Evolutionary conservation across 2,329 filamentous ascomycete genomes (phyloP).

Genomic region (Aspergillus sergii): DNA sequence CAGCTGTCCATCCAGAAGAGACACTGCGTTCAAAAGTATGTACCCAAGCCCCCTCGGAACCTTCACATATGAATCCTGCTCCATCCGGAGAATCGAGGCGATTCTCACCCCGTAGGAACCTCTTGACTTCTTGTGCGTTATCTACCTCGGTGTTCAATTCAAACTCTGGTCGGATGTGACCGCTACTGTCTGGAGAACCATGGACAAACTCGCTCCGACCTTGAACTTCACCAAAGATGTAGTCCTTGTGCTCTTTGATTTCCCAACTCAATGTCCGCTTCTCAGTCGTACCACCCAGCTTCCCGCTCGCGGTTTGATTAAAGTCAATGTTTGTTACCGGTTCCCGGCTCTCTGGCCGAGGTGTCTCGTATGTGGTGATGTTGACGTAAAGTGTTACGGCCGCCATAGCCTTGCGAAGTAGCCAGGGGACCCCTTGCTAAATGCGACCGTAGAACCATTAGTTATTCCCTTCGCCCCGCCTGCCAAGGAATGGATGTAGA

Average conservation of each 20-base stretch:
- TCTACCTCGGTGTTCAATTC: background rate
- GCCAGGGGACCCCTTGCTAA: background rate
- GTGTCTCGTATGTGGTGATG: background rate
- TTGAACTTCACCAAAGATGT: background rate
- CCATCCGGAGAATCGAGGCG: background rate
- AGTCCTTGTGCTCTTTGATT: background rate
- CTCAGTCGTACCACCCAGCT: background rate
- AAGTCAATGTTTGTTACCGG: background rate
- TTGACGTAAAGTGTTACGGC: background rate
- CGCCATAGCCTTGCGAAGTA: background rate
- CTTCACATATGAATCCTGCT: background rate
- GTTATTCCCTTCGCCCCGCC: rapidly evolving
- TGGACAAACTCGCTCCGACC: background rate
- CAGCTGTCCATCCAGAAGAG: background rate
- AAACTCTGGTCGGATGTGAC: background rate
- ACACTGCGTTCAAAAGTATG: background rate
- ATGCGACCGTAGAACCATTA: background rate
- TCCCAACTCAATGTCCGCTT: background rate
- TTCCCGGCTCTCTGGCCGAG: background rate
- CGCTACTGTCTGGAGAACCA: background rate
- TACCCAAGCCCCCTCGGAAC: background rate
- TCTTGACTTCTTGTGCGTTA: background rate
- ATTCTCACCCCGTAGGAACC: background rate
- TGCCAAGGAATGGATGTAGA: background rate
- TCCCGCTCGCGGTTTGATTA: background rate